Evolutionary conservation across 257 asterid species (phyloP).

Genomic region (Solanum chaucha): DNA sequence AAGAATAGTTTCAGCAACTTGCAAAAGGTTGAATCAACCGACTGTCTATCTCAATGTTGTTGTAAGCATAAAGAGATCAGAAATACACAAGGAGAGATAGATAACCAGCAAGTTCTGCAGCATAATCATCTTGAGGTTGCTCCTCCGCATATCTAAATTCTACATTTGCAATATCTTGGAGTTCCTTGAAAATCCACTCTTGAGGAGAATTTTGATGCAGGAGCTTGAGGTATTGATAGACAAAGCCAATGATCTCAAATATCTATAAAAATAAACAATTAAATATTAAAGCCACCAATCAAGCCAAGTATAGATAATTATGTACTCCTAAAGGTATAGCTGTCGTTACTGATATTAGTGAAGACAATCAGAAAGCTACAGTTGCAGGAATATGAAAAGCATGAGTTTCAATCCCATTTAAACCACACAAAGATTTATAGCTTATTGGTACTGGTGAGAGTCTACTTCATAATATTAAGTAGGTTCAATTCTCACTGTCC

Average conservation of each 20-base stretch:
- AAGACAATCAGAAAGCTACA: not conserved
- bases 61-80: not conserved
- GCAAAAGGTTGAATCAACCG: not conserved
- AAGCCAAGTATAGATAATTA: not conserved
- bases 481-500: not conserved
- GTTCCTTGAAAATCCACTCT: conserved; percentile 94
- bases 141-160: conserved; percentile 94
- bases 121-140: conserved; percentile 98
- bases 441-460: not conserved
- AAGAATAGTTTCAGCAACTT: not conserved
- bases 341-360: not conserved
- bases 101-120: conserved; percentile 85
- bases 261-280: conserved; percentile 41
- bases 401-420: not conserved
- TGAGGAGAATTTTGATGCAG: conserved; percentile 69
- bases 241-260: conserved; percentile 63
- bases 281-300: not conserved
- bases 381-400: not conserved
- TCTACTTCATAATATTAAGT: not conserved
- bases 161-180: conserved; percentile 81
- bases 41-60: not conserved
- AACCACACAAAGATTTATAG: not conserved
- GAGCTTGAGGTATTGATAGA: conserved; percentile 88
- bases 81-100: not conserved
- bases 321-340: not conserved